phyloP scores from a whole-genome alignment of 1,284 basidiomycete genomes.

The Vanrija humicola region DNA sequence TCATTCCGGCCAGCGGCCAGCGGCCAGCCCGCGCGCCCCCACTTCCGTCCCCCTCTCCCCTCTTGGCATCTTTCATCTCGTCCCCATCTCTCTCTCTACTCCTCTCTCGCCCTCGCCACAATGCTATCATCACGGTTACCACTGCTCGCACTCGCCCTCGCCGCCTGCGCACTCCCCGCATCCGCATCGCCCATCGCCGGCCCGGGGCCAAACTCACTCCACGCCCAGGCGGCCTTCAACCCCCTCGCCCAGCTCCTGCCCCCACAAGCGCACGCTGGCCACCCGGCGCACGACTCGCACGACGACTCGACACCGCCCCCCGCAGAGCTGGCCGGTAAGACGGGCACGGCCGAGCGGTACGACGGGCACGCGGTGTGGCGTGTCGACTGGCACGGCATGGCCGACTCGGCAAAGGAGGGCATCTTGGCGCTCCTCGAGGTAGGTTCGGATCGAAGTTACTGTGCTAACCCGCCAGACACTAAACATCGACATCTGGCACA shows the following conservation, averaged over 20 bases:
- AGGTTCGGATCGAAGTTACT: not conserved
- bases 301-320: not conserved
- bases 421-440: constrained; percentile 25
- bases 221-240: not conserved
- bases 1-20: too few species aligned
- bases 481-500: constrained; percentile 45
- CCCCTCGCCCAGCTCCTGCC: not conserved
- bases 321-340: too few species aligned
- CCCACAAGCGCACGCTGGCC: not conserved
- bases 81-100: not conserved
- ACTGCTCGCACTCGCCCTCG: not conserved
- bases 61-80: not conserved
- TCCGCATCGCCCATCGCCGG: not conserved
- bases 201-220: not conserved
- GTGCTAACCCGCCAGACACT: constrained; percentile 22
- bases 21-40: too few species aligned
- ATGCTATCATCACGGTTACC: not conserved
- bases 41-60: too few species aligned
- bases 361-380: constrained; percentile 35
- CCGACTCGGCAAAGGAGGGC: constrained; percentile 6
- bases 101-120: not conserved
- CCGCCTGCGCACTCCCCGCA: not conserved
- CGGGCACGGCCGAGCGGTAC: constrained; percentile 16
- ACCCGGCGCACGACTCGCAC: not conserved
- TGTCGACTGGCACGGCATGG: constrained; percentile 18